Conservation (phyloP, 176 grass and related monocot genomes). For the Typha latifolia region DNA sequence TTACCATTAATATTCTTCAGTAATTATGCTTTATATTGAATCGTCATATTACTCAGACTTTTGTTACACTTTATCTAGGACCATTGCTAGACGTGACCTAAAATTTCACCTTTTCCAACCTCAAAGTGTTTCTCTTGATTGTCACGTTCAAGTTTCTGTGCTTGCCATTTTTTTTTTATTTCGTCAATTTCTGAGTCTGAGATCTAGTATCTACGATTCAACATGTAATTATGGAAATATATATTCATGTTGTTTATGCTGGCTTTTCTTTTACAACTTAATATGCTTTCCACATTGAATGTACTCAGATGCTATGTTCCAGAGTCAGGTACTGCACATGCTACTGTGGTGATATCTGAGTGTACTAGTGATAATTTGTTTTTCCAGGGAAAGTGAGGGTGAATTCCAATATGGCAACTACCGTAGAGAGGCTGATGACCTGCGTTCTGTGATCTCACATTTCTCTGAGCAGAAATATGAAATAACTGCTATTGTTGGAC, state of each 20-base stretch:
- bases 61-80: not conserved
- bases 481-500: conserved; percentile 71
- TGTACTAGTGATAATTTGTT: not conserved
- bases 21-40: not conserved
- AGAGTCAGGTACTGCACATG: not conserved
- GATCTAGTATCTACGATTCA: too few relatives aligned
- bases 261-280: too few relatives aligned
- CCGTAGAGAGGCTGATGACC: conserved; percentile 63
- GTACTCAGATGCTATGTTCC: not conserved
- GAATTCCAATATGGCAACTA: conserved; percentile 72
- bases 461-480: conserved; percentile 52
- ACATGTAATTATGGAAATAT: too few relatives aligned
- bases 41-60: not conserved
- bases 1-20: not conserved
- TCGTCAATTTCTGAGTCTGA: too few relatives aligned
- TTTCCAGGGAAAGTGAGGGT: conserved; percentile 71
- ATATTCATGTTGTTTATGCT: too few relatives aligned
- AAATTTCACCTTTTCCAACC: too few relatives aligned
- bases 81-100: too few relatives aligned
- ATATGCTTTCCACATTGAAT: not conserved
- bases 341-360: not conserved
- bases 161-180: too few relatives aligned
- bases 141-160: too few relatives aligned
- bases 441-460: conserved; percentile 48
- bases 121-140: too few relatives aligned